Evolutionary conservation across 1,284 basidiomycete genomes (phyloP), one percentile per base, ranked within the genome.

Genomic region (Inonotus obliquus): DNA sequence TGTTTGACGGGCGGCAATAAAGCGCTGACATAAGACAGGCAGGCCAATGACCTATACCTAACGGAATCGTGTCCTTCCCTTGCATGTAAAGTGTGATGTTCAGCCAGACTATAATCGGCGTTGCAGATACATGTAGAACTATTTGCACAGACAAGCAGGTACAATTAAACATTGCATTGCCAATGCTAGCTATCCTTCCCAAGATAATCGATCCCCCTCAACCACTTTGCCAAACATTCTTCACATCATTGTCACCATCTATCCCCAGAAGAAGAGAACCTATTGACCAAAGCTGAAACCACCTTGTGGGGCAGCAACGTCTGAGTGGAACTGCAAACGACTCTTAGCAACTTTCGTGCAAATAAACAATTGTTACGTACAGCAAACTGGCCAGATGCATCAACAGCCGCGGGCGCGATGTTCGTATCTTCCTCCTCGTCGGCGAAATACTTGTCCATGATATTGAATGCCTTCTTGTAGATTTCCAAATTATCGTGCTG

Each of bases 401-500:
- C 94, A 51, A 98, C 93, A 59, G 85, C 85, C 5, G 94, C 86
- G 27, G 87, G 87, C 51, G 79, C 82, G 67, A 94, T 89, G 52
- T 86, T 91, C 53, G 90, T 87, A 70, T 92, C 91, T 54, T 92
- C 90, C 69, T 92, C 90, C 68, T 92, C 91, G 67, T 92, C 90
- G 38, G 91, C 90, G 86, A 93, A 92, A 77, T 91, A 94, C 72
- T 92, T 96, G 79, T 96, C 94, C 94, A 97, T 97, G 74, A 98
- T 98, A 77, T 95, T 96, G 85, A 97, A 99, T 65, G 96, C 96
- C 81, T 99, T 99, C 84, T 98, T 98, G 82, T 99, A 92, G 71
- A 99, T 99, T 72, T 99, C 96, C 75, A 98, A 77, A 78, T 98
- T 99, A 79, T 99, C 96, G 77, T 99, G 97, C 77, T 97, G 95